Percentiles rank a stretch among this genome's conserved stretches.
phyloP scores from a whole-genome alignment of 306 rosid species.

The Cucurbita argyrosperma region DNA sequence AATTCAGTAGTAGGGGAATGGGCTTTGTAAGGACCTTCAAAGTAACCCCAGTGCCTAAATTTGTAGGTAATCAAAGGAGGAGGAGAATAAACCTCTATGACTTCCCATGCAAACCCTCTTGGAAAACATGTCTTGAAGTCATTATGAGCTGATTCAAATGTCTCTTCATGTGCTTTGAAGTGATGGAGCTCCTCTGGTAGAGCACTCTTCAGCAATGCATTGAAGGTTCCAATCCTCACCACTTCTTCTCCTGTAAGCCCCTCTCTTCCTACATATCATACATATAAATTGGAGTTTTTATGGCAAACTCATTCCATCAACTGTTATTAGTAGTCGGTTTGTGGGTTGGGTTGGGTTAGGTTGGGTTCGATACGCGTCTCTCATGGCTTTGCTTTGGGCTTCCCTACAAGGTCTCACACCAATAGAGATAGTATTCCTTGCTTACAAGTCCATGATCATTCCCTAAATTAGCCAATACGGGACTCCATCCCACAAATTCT shows the following conservation, averaged over 20 bases:
- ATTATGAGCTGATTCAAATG: slow-evolving; percentile 52
- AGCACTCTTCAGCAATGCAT: slow-evolving; percentile 41
- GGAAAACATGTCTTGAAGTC: slow-evolving; percentile 42
- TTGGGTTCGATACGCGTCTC: too few species aligned
- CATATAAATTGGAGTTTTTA: too few species aligned
- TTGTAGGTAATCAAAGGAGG: slow-evolving; percentile 57
- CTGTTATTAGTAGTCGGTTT: too few species aligned
- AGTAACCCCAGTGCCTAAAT: slow-evolving; percentile 81
- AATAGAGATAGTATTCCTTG: too few species aligned
- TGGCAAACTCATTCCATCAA: too few species aligned
- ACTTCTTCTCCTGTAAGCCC: slow-evolving; percentile 48
- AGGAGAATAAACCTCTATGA: slow-evolving; percentile 35
- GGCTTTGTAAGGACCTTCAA: slow-evolving; percentile 54
- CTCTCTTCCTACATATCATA: slow-evolving; percentile 28
- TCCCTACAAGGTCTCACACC: too few species aligned
- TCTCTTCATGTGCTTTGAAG: slow-evolving; percentile 52
- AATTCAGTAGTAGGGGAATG: slow-evolving; percentile 43
- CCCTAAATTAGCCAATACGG: too few species aligned
- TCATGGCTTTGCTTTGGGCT: too few species aligned
- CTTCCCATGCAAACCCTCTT: slow-evolving; percentile 86
- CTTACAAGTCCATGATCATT: too few species aligned
- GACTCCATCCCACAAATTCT: too few species aligned
- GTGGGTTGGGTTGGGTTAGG: too few species aligned
- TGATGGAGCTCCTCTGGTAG: slow-evolving; percentile 30
- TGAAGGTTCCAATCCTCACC: slow-evolving; percentile 41